Evolutionary conservation across 495 filamentous ascomycete species (phyloP).

Genomic region (Neurospora sp.): DNA sequence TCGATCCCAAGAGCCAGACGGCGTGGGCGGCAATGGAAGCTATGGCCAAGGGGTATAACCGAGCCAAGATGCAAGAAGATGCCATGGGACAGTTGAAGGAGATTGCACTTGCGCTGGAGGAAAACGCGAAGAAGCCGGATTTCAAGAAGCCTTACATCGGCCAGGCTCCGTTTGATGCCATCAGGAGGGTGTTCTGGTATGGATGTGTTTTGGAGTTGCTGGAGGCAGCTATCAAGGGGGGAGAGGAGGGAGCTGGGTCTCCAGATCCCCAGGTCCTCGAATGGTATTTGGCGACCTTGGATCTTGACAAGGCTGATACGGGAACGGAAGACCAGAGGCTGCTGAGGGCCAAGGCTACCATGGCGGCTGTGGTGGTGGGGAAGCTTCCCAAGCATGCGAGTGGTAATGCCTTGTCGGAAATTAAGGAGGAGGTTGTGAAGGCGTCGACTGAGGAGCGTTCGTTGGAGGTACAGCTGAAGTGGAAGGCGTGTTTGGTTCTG

Average conservation of each 20-base stretch:
- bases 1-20: conserved; percentile 25
- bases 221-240: conserved; percentile 14
- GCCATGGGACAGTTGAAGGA: conserved; percentile 23
- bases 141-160: conserved; percentile 19
- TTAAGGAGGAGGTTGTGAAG: conserved; percentile 14
- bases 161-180: conserved; percentile 11
- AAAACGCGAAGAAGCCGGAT: background rate
- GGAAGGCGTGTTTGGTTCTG: conserved; percentile 14
- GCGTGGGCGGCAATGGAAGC: conserved; percentile 33
- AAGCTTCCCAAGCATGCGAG: conserved; percentile 2
- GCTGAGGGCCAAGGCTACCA: conserved; percentile 27
- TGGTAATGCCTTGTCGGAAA: background rate
- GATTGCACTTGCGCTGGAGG: conserved; percentile 19
- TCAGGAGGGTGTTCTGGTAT: conserved; percentile 27
- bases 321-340: conserved; percentile 32
- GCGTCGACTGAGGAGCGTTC: conserved; percentile 30
- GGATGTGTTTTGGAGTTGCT: conserved; percentile 20
- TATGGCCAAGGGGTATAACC: conserved; percentile 32
- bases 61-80: conserved; percentile 20
- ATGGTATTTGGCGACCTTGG: conserved; percentile 31
- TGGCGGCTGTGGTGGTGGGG: conserved; percentile 18
- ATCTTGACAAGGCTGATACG: conserved; percentile 22
- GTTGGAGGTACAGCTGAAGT: conserved; percentile 32
- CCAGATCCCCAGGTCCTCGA: conserved; percentile 9
- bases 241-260: conserved; percentile 1